A percentile compares a stretch with the other conserved stretches of the same genome.
Conservation (phyloP, 23 red algal genomes). For the Chondrus crispus region DNA sequence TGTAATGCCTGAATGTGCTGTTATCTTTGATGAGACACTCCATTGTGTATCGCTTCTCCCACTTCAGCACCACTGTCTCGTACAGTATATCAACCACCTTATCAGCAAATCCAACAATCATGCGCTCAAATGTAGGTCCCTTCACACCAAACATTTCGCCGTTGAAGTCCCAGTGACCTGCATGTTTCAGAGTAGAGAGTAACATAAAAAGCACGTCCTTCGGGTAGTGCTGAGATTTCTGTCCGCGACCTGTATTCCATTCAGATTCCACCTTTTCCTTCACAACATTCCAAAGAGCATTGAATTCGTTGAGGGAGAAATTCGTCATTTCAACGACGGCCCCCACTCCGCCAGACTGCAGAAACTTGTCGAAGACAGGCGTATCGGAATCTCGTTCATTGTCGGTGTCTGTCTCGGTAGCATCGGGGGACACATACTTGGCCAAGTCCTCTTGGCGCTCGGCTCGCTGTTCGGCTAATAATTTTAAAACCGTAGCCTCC, state of each 20-base stretch:
- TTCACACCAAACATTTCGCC: not conserved
- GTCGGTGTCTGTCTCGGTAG: not conserved
- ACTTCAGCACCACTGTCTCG: not conserved
- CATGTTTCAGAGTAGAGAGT: not conserved
- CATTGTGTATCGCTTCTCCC: not conserved
- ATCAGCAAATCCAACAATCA: not conserved
- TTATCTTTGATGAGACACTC: not conserved
- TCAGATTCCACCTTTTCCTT: not conserved
- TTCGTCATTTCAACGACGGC: not conserved
- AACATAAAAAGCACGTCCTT: constrained; percentile 22
- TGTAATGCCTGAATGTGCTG: not conserved
- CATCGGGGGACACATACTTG: not conserved
- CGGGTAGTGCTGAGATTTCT: not conserved
- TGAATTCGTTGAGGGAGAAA: not conserved
- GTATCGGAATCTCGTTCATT: not conserved
- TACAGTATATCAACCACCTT: not conserved
- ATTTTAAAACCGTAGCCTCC: not conserved
- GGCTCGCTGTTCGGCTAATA: not conserved
- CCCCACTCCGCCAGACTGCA: not conserved
- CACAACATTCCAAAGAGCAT: not conserved
- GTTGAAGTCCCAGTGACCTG: not conserved
- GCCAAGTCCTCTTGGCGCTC: not conserved
- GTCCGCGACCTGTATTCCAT: not conserved
- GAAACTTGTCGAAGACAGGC: constrained; percentile 2
- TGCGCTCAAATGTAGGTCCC: not conserved